Conservation (phyloP, 2,329 filamentous ascomycete genomes). For the Berkeleyomyces rouxiae region DNA sequence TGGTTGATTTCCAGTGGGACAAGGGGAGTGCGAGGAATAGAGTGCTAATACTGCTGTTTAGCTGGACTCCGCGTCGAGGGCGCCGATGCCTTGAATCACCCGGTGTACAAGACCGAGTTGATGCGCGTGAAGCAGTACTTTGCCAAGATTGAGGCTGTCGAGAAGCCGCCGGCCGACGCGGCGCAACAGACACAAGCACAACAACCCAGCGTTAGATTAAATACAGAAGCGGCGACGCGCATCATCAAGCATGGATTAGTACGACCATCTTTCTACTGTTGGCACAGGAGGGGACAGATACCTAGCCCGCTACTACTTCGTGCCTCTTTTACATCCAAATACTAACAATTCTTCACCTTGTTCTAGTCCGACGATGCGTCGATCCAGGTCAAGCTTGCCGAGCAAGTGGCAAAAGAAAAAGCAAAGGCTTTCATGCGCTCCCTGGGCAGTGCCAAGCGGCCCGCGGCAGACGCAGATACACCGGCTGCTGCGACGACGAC, state of each 20-base stretch:
- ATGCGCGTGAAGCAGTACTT: conserved; percentile 82
- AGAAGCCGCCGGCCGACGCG: conserved; percentile 30
- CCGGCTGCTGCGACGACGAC: neutral
- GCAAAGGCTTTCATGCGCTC: conserved; percentile 34
- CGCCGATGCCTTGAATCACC: conserved; percentile 65
- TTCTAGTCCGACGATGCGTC: conserved; percentile 33
- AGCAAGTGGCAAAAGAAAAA: conserved; percentile 40
- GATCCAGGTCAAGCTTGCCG: conserved; percentile 34
- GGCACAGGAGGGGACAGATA: no score
- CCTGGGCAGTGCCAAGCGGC: conserved; percentile 26
- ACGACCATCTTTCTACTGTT: conserved; percentile 18
- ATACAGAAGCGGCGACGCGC: conserved; percentile 63
- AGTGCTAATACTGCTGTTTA: conserved; percentile 8
- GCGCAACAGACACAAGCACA: conserved; percentile 11
- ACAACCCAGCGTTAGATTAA: conserved; percentile 33
- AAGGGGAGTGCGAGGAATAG: neutral
- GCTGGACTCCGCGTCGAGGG: conserved; percentile 66
- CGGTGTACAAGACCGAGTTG: conserved; percentile 63
- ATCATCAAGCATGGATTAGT: conserved; percentile 73
- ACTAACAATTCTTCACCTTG: neutral
- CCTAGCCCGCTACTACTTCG: no score
- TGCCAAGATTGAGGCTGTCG: conserved; percentile 68
- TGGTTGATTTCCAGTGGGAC: neutral
- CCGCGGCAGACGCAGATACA: neutral
- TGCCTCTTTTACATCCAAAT: neutral